Evolutionary conservation across 805 yeast species (phyloP), one percentile per base, ranked within the genome.

Genomic region (Lachancea fermentati): DNA sequence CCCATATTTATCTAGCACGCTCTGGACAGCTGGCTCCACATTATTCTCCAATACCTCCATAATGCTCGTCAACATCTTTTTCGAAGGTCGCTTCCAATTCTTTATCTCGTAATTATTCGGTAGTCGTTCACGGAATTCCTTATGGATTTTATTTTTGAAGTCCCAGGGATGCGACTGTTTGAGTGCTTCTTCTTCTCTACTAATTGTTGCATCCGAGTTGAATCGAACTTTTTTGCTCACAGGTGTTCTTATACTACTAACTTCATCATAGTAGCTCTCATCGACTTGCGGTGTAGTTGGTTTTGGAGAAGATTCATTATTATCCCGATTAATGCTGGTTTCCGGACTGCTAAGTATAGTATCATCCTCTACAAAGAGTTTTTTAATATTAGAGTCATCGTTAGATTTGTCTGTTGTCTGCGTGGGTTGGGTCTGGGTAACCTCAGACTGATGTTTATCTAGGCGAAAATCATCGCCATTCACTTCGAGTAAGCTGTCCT

Each of bases 1-100:
- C 12, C 39, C 22, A 37, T 58, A 55, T 30, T 51, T 49, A 2
- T 46, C 43, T 32, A 58, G 50, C 15, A 52, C 49, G 26, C 47
- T 42, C 15, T 54, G 54, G 19, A 58, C 34, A 1, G 60, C 48
- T 15, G 42, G 31, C 17, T 47, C 52, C 7, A 51, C 41, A 43
- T 57, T 51, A 4, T 48, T 53, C 43, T 57, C 60, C 5, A 57
- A 13, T 12, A 60, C 30, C 35, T 50, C 52, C 18, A 48, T 45
- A 4, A 60, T 46, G 4, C 48, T 41, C 6, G 41, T 29, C 5
- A 49, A 22, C 46, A 58, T 39, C 4, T 40, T 34, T 16, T 35
- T 42, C 1, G 60, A 43, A 3, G 55, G 57, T 29, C 41, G 42
- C 28, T 43, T 49, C 64, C 62, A 59, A 18, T 45, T 48, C 33